Evolutionary conservation across 352 stramenopile species (phyloP), one percentile per base, ranked within the genome.

Genomic region (Paralagenidium karlingii): DNA sequence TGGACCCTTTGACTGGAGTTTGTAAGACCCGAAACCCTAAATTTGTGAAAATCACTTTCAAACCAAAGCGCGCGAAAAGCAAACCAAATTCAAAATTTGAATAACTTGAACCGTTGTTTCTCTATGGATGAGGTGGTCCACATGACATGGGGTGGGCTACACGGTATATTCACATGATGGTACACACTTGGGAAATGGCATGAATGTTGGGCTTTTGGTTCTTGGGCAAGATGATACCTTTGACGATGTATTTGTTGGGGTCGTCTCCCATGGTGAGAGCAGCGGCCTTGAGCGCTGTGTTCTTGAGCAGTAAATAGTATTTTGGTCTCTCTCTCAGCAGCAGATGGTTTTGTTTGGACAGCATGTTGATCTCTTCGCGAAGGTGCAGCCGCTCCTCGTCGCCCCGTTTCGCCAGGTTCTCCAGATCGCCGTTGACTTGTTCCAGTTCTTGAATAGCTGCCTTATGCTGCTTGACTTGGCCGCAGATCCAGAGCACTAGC

Each of bases 401-500:
- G 7, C 66, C 58, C 16, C 81, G 66, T 0, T 64, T 66, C n/a
- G 70, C 74, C 53, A 82, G 67, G 25, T 63, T 63, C 52, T 88
- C 68, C 21, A 88, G 39, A 36, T 88, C 69, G 20, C 47, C 49
- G 48, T 84, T 84, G 66, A 88, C 84, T 18, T 53, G 59, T n/a
- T 77, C 62, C 29, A 88, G 66, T 60, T 83, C 64, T 22, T 62
- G 38, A 26, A 88, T 69, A 40, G 83, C 61, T 2, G 43, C 44
- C 31, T 56, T 53, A 46, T 88, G 74, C 12, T 53, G 58, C 60
- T 85, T 84, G n/a, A 79, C 60, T n/a, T 58, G 81, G 24, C 57
- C 57, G 51, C 67, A 88, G 54, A 88, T 83, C 74, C 74, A 88
- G 8, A 88, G 45, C 42, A 85, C 70, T 25, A 88, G 61, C 43